A percentile compares a stretch with the other conserved stretches of the same genome.
Evolutionary conservation across 441 rosid species (phyloP).

Genomic region (Erodium chrysanthum): DNA sequence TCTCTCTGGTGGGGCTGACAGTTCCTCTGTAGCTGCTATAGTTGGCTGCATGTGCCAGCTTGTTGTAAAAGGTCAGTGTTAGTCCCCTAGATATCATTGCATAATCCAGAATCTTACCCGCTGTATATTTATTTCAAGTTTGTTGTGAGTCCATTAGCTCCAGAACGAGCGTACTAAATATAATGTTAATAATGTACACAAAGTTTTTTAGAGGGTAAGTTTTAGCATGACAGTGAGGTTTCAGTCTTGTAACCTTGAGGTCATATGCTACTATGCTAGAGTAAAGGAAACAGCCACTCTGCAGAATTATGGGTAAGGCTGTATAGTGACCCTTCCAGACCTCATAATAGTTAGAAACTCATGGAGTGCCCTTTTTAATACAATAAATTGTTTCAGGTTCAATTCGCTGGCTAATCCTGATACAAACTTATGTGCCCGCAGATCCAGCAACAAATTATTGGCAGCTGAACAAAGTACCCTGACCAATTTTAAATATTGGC

Average conservation of each 20-base stretch:
- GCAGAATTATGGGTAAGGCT: background rate
- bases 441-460: background rate
- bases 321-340: background rate
- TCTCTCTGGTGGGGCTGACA: constrained; percentile 99
- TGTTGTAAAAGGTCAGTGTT: constrained; percentile 65
- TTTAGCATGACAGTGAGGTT: background rate
- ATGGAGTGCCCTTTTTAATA: background rate
- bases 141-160: background rate
- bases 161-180: no score
- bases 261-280: no score
- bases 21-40: constrained; percentile 96
- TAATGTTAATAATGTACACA: no score
- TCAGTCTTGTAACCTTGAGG: background rate
- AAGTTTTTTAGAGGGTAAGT: no score
- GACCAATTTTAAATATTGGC: background rate
- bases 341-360: background rate
- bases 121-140: background rate
- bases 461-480: background rate
- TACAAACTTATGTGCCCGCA: background rate
- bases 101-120: background rate
- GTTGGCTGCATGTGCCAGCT: constrained; percentile 99
- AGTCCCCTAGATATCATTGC: background rate
- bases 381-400: background rate
- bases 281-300: background rate
- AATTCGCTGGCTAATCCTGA: background rate